A percentile compares a stretch with the other conserved stretches of the same genome.
Conservation (phyloP, 768 basidiomycete species). For the Xerocomus spinulosus region DNA sequence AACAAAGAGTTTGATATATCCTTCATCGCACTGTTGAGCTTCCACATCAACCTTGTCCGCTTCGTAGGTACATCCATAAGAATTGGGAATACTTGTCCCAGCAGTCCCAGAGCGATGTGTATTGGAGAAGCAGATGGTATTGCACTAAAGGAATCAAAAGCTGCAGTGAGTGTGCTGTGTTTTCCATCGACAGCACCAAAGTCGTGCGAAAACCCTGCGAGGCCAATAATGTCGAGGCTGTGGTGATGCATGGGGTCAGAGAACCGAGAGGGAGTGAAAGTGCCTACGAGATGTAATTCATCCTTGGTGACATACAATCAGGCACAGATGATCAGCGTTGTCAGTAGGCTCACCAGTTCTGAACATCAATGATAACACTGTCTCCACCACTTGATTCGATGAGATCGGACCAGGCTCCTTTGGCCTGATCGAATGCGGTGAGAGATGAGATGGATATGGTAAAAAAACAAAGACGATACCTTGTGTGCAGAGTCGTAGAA, state of each 20-base stretch:
- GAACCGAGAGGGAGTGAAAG: background rate
- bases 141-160: conserved; percentile 35
- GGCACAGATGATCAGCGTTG: background rate
- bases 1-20: conserved; percentile 40
- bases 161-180: conserved; percentile 35
- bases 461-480: conserved; percentile 1
- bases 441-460: background rate
- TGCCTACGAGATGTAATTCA: conserved; percentile 33
- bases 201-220: conserved; percentile 58
- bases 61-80: conserved; percentile 36
- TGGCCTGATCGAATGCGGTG: conserved; percentile 19
- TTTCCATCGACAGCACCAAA: conserved; percentile 53
- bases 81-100: conserved; percentile 36
- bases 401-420: conserved; percentile 28
- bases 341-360: conserved; percentile 26
- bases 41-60: conserved; percentile 25
- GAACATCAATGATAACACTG: conserved; percentile 35
- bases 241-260: background rate
- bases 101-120: conserved; percentile 30
- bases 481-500: conserved; percentile 29
- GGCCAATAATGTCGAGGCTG: conserved; percentile 55
- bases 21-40: conserved; percentile 34
- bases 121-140: conserved; percentile 21
- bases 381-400: conserved; percentile 18
- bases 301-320: conserved; percentile 12